phyloP scores from a whole-genome alignment of 2,329 filamentous ascomycete species.

The Verticillium albo-atrum region DNA sequence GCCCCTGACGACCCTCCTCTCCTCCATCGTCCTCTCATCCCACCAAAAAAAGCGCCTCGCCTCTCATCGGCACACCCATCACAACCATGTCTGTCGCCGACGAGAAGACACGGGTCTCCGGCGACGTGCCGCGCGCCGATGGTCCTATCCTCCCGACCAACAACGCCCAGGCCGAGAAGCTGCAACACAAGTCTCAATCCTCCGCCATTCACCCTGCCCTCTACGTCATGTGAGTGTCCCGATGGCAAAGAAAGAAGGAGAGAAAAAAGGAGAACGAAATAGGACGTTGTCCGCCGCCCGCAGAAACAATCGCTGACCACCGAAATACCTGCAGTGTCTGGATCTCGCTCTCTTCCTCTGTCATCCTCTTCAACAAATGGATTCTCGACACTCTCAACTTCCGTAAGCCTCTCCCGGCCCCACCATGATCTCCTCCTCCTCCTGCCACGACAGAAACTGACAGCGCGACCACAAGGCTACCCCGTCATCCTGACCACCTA shows the following conservation, averaged over 20 bases:
- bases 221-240: constrained; percentile 65
- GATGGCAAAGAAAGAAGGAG: neutral
- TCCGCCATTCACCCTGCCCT: constrained; percentile 71
- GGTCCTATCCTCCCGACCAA: constrained; percentile 70
- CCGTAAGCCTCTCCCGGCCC: constrained; percentile 32
- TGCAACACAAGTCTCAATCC: constrained; percentile 51
- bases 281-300: no score
- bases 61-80: neutral
- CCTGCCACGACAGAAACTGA: neutral
- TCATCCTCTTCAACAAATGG: constrained; percentile 99
- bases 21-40: neutral
- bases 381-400: constrained; percentile 84
- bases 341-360: constrained; percentile 88
- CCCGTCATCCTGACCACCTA: constrained; percentile 89
- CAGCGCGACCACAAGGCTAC: constrained; percentile 44
- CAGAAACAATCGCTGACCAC: neutral
- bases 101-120: constrained; percentile 81
- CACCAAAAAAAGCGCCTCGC: no score
- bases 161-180: constrained; percentile 72
- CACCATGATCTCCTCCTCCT: neutral
- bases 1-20: neutral
- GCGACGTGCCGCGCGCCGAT: constrained; percentile 63
- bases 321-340: constrained; percentile 59
- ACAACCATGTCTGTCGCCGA: constrained; percentile 33
- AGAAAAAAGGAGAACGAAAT: neutral